Base-by-base conservation (phyloP, 345 rosid species). In the Populus nigra region DNA sequence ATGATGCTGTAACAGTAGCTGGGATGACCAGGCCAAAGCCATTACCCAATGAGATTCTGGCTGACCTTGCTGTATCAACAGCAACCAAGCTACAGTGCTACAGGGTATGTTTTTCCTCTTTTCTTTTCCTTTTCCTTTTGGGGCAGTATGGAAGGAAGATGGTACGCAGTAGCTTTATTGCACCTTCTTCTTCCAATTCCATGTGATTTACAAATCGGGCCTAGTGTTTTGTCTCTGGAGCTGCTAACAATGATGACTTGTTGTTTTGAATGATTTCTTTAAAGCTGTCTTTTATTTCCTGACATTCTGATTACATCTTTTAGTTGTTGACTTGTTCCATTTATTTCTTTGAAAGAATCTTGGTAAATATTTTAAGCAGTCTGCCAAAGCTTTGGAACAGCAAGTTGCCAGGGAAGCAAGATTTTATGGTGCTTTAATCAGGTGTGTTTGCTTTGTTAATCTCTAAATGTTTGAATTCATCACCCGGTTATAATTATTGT, bases 371-470 rank as follows among this genome's bases (percentile, higher is more conserved):
- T 93, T 93, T 79, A 92, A 90, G 88, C 94, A 91, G 89, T 91
- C 97, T 79, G 91, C 97, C 82, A 92, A 89, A 82, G 91, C 96
- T 76, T 84, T 93, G 87, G 94, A 92, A 79, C 96, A 88, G 84
- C 92, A 93, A 82, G 80, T 95, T 71, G 84, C 90, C 55, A 88
- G 89, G 49, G 98, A 95, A 83, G 97, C 99, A 82, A 93, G 93
- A 78, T 95, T 95, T 85, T 95, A 95, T 79, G 99, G 98, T 61
- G 98, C 99, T 79, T 87, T 95, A 71, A 92, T 95, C 84, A 91
- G 98, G 99, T 93, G 99, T 91, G 84, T 31, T 35, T 72, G 39
- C 22, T n/a, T 13, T 20, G 33, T 39, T 71, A 16, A 17, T 59
- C 43, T 22, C 27, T 11, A 53, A 49, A n/a, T 63, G 12, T 69